Conservation (phyloP, 2,329 filamentous ascomycete genomes). For the Penicillium sp. region DNA sequence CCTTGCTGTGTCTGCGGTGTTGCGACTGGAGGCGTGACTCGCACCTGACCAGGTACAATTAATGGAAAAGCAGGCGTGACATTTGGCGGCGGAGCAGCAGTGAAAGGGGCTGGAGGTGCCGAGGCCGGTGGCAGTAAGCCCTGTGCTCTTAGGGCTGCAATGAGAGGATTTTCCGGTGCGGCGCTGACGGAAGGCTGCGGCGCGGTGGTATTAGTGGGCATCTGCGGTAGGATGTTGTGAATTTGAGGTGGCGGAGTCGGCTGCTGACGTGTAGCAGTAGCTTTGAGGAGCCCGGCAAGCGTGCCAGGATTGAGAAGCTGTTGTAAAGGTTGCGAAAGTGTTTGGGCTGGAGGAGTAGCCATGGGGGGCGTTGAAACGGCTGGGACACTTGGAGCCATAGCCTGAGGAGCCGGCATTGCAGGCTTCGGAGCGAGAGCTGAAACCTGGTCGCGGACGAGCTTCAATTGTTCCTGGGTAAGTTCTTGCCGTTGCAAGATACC, state of each 20-base stretch:
- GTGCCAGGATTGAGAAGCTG: constrained; percentile 37
- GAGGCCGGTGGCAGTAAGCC: too few relatives aligned
- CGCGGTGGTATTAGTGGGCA: constrained; percentile 51
- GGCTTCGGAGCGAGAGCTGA: constrained; percentile 60
- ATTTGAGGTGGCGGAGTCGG: constrained; percentile 43
- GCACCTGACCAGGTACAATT: too few relatives aligned
- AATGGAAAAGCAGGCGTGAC: too few relatives aligned
- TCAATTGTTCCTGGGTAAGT: constrained; percentile 70
- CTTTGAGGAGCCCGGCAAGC: constrained; percentile 40
- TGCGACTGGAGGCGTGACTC: too few relatives aligned
- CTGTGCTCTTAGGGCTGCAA: constrained; percentile 61
- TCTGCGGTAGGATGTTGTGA: constrained; percentile 40
- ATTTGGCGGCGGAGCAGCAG: too few relatives aligned
- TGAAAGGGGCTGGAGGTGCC: too few relatives aligned
- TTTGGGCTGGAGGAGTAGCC: constrained; percentile 21
- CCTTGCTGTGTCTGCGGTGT: too few relatives aligned
- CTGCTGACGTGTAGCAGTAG: constrained; percentile 34
- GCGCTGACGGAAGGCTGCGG: too few relatives aligned
- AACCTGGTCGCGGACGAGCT: constrained; percentile 76
- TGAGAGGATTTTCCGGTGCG: constrained; percentile 50
- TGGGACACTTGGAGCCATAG: too few relatives aligned
- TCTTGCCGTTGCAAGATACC: constrained; percentile 67
- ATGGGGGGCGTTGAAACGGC: constrained; percentile 21
- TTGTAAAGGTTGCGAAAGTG: constrained; percentile 29
- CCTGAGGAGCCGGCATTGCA: too few relatives aligned